Percentiles rank a stretch among this genome's conserved stretches.
phyloP scores from a whole-genome alignment of 176 grass and related monocot species.

The Raddia guianensis region DNA sequence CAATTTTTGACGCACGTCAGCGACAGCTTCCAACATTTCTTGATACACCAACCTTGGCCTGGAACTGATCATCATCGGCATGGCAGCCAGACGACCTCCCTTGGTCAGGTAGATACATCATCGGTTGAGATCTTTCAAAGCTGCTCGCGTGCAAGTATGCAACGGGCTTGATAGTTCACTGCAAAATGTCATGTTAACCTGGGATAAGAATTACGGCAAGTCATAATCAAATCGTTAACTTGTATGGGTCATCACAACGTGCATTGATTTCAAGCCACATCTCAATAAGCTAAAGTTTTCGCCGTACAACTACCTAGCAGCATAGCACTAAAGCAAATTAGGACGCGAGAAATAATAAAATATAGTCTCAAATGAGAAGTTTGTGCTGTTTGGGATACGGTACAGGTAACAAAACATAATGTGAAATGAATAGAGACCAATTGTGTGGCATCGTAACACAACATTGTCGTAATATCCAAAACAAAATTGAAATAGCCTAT shows the following conservation, averaged over 20 bases:
- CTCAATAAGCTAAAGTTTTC: not conserved
- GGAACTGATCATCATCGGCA: not conserved
- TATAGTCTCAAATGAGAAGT: not conserved
- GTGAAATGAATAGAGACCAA: not conserved
- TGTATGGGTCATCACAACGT: not conserved
- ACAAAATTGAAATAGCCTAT: not conserved
- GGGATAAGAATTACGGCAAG: not conserved
- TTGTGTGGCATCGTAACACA: not conserved
- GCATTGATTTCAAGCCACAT: not conserved
- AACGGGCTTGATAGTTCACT: not conserved
- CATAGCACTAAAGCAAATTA: conserved; percentile 5
- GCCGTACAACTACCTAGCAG: not conserved
- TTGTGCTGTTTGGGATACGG: not conserved
- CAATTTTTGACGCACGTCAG: not conserved
- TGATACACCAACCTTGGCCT: not conserved
- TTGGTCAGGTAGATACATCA: conserved; percentile 2
- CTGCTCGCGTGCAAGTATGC: not conserved
- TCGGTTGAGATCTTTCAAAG: not conserved
- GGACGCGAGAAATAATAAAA: not conserved
- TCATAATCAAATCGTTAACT: not conserved
- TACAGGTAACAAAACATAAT: not conserved
- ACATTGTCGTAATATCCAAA: not conserved
- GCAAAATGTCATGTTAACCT: conserved; percentile 11
- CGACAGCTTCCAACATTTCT: conserved; percentile 1
- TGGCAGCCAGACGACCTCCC: not conserved